Evolutionary conservation across 805 yeast genomes (phyloP).

Genomic region (Hanseniaspora jakobsenii): DNA sequence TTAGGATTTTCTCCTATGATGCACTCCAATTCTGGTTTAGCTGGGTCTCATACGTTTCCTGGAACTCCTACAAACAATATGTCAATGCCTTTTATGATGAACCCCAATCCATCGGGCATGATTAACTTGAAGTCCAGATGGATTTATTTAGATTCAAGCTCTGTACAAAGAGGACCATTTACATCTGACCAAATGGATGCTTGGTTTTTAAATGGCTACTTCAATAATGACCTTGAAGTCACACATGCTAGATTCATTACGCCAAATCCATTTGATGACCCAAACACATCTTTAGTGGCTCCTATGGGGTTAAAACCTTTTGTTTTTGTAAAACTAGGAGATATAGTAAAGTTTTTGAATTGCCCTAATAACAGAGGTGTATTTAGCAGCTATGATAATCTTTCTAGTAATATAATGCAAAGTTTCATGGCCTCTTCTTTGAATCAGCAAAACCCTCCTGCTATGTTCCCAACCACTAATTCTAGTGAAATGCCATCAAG

Average conservation of each 20-base stretch:
- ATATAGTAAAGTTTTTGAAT: slow-evolving; percentile 21
- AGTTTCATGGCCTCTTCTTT: slow-evolving; percentile 2
- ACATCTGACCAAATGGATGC: slow-evolving; percentile 61
- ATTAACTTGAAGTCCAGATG: slow-evolving; percentile 37
- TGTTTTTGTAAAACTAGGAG: slow-evolving; percentile 21
- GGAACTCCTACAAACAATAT: slow-evolving; percentile 6
- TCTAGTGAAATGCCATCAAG: too few relatives aligned
- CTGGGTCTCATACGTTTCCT: neutral
- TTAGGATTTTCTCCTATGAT: too few relatives aligned
- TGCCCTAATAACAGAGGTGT: neutral
- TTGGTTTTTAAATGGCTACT: slow-evolving; percentile 59
- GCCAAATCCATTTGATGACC: slow-evolving; percentile 20
- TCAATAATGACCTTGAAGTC: slow-evolving; percentile 45
- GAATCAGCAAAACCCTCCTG: too few relatives aligned
- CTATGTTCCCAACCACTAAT: neutral
- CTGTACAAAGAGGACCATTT: slow-evolving; percentile 77
- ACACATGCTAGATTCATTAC: slow-evolving; percentile 31
- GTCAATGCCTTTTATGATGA: slow-evolving; percentile 7
- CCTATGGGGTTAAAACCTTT: slow-evolving; percentile 22
- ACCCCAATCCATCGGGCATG: slow-evolving; percentile 11
- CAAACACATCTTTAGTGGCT: slow-evolving; percentile 21
- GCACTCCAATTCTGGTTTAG: too few relatives aligned
- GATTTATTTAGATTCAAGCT: slow-evolving; percentile 63
- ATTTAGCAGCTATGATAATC: slow-evolving; percentile 7
- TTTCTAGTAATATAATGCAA: slow-evolving; percentile 1